Evolutionary conservation across 1,284 basidiomycete species (phyloP).

Genomic region (Entoloma clypeatum): DNA sequence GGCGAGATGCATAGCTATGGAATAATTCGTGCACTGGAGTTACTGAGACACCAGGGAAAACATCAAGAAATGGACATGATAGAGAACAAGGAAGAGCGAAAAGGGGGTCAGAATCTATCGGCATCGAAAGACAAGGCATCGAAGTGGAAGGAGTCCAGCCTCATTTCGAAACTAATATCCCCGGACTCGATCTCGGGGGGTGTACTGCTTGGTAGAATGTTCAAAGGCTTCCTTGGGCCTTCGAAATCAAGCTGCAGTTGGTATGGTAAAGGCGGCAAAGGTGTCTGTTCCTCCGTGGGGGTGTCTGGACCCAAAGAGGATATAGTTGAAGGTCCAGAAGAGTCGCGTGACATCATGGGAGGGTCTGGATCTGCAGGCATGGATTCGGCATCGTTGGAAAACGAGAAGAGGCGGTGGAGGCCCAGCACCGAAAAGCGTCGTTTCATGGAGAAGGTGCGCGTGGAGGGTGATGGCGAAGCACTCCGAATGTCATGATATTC

Average conservation of each 20-base stretch:
- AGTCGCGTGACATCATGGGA: conserved; percentile 23
- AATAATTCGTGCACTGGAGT: background rate
- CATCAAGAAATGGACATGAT: background rate
- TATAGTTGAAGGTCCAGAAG: conserved; percentile 20
- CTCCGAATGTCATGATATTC: conserved; percentile 25
- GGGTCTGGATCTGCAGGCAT: conserved; percentile 9
- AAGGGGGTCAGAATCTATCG: conserved; percentile 36
- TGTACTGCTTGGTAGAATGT: conserved; percentile 5
- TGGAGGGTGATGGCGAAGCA: conserved; percentile 31
- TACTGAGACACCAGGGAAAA: background rate
- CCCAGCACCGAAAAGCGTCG: conserved; percentile 37
- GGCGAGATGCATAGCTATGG: conserved; percentile 1
- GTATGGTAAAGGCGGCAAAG: conserved; percentile 6
- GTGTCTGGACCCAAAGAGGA: conserved; percentile 26
- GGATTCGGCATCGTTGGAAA: conserved; percentile 18
- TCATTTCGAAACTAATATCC: conserved; percentile 55
- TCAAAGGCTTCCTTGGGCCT: background rate
- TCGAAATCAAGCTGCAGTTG: conserved; percentile 1
- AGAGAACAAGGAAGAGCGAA: background rate
- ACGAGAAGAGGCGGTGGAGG: conserved; percentile 36
- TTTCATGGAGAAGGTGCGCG: conserved; percentile 23
- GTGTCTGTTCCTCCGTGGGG: conserved; percentile 23
- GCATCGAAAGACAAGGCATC: conserved; percentile 63
- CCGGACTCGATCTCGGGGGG: conserved; percentile 15
- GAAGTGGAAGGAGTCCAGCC: conserved; percentile 65